phyloP scores from a whole-genome alignment of 345 rosid species.

The Brassica nigra region DNA sequence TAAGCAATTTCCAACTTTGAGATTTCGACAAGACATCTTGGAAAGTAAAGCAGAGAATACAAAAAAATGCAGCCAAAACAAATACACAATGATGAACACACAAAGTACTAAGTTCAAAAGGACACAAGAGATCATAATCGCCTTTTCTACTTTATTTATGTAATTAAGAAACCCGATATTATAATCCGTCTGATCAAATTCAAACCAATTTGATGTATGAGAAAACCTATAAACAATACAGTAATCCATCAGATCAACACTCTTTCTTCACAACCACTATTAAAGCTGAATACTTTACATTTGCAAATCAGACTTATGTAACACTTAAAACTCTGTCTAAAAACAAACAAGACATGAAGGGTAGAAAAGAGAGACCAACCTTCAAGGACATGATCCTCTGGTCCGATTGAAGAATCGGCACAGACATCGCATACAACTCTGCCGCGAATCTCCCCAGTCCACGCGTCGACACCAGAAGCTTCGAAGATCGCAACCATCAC shows the following conservation, averaged over 20 bases:
- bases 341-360: too few relatives aligned
- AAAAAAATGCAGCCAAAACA: not conserved
- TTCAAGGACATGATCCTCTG: slow-evolving; percentile 90
- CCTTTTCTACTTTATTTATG: too few relatives aligned
- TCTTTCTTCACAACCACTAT: too few relatives aligned
- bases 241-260: too few relatives aligned
- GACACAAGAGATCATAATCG: not conserved
- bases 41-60: not conserved
- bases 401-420: slow-evolving; percentile 87
- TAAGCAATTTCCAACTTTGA: not conserved
- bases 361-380: slow-evolving; percentile 41
- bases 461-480: slow-evolving; percentile 52
- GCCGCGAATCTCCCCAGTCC: slow-evolving; percentile 95
- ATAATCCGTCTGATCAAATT: too few relatives aligned
- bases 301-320: not conserved
- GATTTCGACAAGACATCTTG: not conserved
- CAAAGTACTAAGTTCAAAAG: not conserved
- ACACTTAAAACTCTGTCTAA: too few relatives aligned
- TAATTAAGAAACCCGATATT: too few relatives aligned
- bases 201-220: too few relatives aligned
- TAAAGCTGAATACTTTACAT: not conserved
- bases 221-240: too few relatives aligned
- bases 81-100: not conserved
- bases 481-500: slow-evolving; percentile 38
- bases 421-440: slow-evolving; percentile 95